These are phyloP conservation scores for Helicocarpus griseus DNA, from an alignment of 2,329 filamentous ascomycete genomes.

Conservation along the genomic window DNA sequence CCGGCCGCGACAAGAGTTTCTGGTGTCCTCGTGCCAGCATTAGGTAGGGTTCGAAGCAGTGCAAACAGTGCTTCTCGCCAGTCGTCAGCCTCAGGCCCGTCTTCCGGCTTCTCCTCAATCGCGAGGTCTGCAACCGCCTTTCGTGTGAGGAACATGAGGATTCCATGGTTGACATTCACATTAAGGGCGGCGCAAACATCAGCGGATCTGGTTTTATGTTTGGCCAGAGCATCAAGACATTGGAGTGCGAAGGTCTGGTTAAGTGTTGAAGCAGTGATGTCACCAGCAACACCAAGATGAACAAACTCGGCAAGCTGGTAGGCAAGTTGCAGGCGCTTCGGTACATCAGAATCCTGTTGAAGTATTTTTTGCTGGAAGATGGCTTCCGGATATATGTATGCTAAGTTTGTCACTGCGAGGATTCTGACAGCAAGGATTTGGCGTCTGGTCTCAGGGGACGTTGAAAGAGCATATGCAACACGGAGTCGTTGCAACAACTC, in stretches of 20 bases:
- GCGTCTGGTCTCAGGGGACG: slow-evolving; percentile 57
- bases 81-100: slow-evolving; percentile 62
- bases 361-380: slow-evolving; percentile 80
- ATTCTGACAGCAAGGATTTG: slow-evolving; percentile 71
- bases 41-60: slow-evolving; percentile 72
- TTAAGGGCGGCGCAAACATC: slow-evolving; percentile 88
- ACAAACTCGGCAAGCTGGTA: slow-evolving; percentile 90
- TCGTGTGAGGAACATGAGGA: slow-evolving; percentile 83
- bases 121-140: slow-evolving; percentile 81
- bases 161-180: slow-evolving; percentile 91
- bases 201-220: slow-evolving; percentile 62
- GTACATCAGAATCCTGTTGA: slow-evolving; percentile 80
- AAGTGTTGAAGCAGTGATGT: slow-evolving; percentile 58
- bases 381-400: slow-evolving; percentile 74
- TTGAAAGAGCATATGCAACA: slow-evolving; percentile 68
- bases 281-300: slow-evolving; percentile 65
- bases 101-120: slow-evolving; percentile 46
- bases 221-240: slow-evolving; percentile 75
- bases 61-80: slow-evolving; percentile 87
- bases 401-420: slow-evolving; percentile 79
- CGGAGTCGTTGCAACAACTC: slow-evolving; percentile 78
- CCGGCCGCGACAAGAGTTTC: slow-evolving; percentile 81
- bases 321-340: slow-evolving; percentile 75
- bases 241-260: slow-evolving; percentile 75
- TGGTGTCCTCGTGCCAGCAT: slow-evolving; percentile 60